Evolutionary conservation across 2,329 filamentous ascomycete genomes (phyloP), one percentile per base, ranked within the genome.

Genomic region (Lasiodiplodia sp.): DNA sequence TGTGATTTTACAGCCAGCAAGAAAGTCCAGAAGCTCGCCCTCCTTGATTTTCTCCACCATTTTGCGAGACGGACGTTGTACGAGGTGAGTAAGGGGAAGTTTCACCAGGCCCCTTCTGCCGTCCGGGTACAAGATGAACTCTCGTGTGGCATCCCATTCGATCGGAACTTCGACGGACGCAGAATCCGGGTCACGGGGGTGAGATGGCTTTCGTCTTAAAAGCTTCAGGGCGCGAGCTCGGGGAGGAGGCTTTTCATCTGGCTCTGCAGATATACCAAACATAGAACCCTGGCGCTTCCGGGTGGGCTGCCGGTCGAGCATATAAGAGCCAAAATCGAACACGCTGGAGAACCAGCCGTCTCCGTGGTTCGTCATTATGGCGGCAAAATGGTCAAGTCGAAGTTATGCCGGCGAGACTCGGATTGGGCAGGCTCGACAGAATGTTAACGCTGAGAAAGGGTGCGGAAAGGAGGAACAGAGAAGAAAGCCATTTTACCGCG

Each of bases 121-220:
- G 11, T 64, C 44, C n/a, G 44, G 60, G 31, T 23, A 38, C 6
- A 37, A 28, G 18, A 38, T 25, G n/a, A 52, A 64, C 6, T 25
- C 28, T 7, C 60, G 60, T 8, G 18, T 23, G n/a, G 31, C 11
- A n/a, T 64, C 31, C 60, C 60, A 64, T 52, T 64, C 4, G n/a
- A 64, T 38, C 11, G 31, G 28, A 52, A 52, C 14, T 12, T 52
- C 47, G 11, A 38, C 23, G 1, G 63, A 23, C 11, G 49, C 14
- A 44, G 23, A 40, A 7, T 28, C 28, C 6, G 34, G 51, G 8
- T 55, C 8, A 12, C 8, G 23, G 4, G 51, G 38, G 6, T 28
- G 21, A 12, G 51, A 55, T 3, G 51, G 37, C 10, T 51, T 31
- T 4, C 63, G 38, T 44, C 56, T 18, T 34, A 16, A 56, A 0